These are phyloP conservation scores for Ganoderma resinaceum DNA, from an alignment of 1,284 basidiomycete genomes.

Conservation along the genomic window DNA sequence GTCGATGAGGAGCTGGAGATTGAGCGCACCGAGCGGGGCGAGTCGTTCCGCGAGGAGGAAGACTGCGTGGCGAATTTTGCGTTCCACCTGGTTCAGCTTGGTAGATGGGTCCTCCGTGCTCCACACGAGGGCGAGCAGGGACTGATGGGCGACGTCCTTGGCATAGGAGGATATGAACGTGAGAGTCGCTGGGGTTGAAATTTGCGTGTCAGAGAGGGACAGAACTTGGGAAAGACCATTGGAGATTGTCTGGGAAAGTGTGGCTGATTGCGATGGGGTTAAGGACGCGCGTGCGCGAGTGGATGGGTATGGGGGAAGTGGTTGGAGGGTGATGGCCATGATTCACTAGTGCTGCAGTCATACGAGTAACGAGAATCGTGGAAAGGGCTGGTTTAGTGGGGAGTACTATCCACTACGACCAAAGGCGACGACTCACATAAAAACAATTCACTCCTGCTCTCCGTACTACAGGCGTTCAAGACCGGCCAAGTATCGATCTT, in stretches of 20 bases:
- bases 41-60: conserved; percentile 65
- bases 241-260: conserved; percentile 55
- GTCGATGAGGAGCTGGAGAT: conserved; percentile 64
- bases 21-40: conserved; percentile 48
- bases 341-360: background rate
- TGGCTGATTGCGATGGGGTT: conserved; percentile 58
- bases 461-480: no score
- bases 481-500: no score
- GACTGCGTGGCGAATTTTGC: conserved; percentile 55
- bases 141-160: conserved; percentile 57
- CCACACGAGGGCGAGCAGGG: conserved; percentile 67
- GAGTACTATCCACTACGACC: no score
- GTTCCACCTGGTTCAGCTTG: conserved; percentile 46
- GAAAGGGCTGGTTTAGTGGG: background rate
- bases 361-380: background rate
- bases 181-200: conserved; percentile 50
- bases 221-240: conserved; percentile 54
- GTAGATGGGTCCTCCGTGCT: conserved; percentile 31
- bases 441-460: background rate
- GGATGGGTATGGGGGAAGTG: conserved; percentile 61
- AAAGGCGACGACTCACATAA: background rate
- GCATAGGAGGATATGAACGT: conserved; percentile 65
- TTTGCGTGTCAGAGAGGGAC: conserved; percentile 53
- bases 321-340: conserved; percentile 30
- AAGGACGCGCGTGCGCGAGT: conserved; percentile 53